Evolutionary conservation across 148 eudicot genomes (phyloP), one percentile per base, ranked within the genome.

Genomic region (Dianthus caryophyllus): DNA sequence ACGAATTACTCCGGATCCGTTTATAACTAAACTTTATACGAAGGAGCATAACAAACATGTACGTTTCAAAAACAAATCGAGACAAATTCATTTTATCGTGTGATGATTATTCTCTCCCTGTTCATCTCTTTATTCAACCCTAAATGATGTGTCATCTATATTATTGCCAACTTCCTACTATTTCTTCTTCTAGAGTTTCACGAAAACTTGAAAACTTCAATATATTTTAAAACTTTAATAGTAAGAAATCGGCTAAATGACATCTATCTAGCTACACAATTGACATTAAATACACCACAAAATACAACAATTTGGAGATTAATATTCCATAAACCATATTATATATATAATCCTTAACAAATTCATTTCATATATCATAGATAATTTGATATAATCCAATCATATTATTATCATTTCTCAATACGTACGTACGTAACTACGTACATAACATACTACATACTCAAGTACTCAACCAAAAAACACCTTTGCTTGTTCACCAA

Each of bases 241-340:
- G 47, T 24, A 75, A 75, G 78, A 75, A 57, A 75, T 65, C 78
- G 78, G 74, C 78, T 48, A 36, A 63, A 6, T 48, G 4, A 2
- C 38, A 7, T 7, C 38, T 13, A 13, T 14, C 66, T 62, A 62
- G 30, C 66, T 62, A 62, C 38, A 56, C 61, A 56, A 26, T 56
- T 13, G 21, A 12, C 64, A 57, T 27, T 29, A 17, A 61, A 20
- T 21, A 30, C n/a, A 38, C 64, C 47, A 60, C 38, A 33, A 33
- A 33, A 1, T 18, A 60, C 5, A 10, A 33, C 65, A 61, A 61
- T 22, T 39, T 60, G 64, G 18, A 33, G 44, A 60, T 36, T 9
- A 31, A 59, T n/a, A 58, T 58, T 18, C 41, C n/a, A 29, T n/a
- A 25, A 31, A 20, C 50, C 26, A 61, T 52, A 17, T 27, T 20